Conservation (phyloP, 2,329 filamentous ascomycete species). For the Paracoccidioides brasiliensis region DNA sequence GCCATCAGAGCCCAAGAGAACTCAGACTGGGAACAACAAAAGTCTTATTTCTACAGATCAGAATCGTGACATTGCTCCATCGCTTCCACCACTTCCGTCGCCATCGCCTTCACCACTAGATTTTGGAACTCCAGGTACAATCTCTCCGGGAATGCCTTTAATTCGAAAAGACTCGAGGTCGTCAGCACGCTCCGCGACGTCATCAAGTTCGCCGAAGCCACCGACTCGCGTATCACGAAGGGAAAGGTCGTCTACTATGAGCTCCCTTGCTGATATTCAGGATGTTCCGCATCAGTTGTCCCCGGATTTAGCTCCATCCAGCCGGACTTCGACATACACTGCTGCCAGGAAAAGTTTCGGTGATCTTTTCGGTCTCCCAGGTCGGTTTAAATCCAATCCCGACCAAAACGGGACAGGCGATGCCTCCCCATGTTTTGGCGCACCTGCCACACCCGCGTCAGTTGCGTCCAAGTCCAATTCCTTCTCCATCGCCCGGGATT, state of each 20-base stretch:
- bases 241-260: constrained; percentile 79
- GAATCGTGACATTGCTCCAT: constrained; percentile 17
- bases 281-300: constrained; percentile 57
- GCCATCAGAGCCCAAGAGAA: constrained; percentile 9
- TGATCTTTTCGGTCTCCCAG: constrained; percentile 64
- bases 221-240: constrained; percentile 47
- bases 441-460: constrained; percentile 55
- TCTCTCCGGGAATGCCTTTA: constrained; percentile 32
- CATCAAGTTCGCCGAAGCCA: constrained; percentile 43
- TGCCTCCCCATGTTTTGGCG: constrained; percentile 45
- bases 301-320: constrained; percentile 43
- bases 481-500: constrained; percentile 59
- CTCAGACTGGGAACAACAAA: constrained; percentile 3
- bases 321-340: constrained; percentile 68
- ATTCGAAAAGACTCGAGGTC: constrained; percentile 48
- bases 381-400: constrained; percentile 67
- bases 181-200: constrained; percentile 52
- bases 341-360: constrained; percentile 84
- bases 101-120: constrained; percentile 42
- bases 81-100: constrained; percentile 32
- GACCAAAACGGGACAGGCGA: constrained; percentile 55
- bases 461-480: constrained; percentile 70
- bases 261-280: constrained; percentile 61
- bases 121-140: constrained; percentile 35
- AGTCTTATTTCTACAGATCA: constrained; percentile 17